Base-by-base conservation (phyloP, 257 asterid genomes). In the Parsonsia alboflavescens region DNA sequence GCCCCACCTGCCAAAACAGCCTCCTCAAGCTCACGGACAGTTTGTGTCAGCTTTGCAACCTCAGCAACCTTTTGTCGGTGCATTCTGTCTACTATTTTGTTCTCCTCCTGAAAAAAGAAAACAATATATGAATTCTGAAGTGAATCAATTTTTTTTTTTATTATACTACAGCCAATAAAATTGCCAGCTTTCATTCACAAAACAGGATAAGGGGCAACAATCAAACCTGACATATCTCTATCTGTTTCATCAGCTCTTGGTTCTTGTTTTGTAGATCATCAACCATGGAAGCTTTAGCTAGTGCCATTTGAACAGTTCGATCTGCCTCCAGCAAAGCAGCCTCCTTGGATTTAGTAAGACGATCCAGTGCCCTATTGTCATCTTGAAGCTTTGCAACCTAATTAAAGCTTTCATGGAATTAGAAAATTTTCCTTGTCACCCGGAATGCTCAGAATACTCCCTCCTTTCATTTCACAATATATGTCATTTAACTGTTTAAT, bases 1-100 rank as follows among this genome's bases (percentile, higher is more conserved):
- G 96, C 97, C 39, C 96, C 98, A 75, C 98, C 97, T 54, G 96
- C 93, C 85, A 93, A 85, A 80, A 93, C 96, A 77, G 92, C 97
- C 85, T 93, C 98, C 85, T 93, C 98, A 62, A 93, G 97, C 79
- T 92, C 97, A 73, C 81, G 88, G 68, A 92, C 91, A 28, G 90
- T 88, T 85, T 88, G 97, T 4, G 90, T 89, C 71, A 92, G 89
- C 86, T 87, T 92, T 82, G 90, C 97, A 82, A 92, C 97, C 83
- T 92, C 96, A 41, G 90, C 81, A 78, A 92, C 96, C 86, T 92
- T 92, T 79, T 92, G 97, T 70, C 97, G 80, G 72, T 90, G 92
- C 96, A 90, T 89, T 81, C 82, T 92, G 83, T 92, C 98, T 89
- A 92, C 71, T 80, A 93, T 90, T 84, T 81, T 90, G 75, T 90